Evolutionary conservation across 768 basidiomycete species (phyloP).

Genomic region (Termitomyces sp.): DNA sequence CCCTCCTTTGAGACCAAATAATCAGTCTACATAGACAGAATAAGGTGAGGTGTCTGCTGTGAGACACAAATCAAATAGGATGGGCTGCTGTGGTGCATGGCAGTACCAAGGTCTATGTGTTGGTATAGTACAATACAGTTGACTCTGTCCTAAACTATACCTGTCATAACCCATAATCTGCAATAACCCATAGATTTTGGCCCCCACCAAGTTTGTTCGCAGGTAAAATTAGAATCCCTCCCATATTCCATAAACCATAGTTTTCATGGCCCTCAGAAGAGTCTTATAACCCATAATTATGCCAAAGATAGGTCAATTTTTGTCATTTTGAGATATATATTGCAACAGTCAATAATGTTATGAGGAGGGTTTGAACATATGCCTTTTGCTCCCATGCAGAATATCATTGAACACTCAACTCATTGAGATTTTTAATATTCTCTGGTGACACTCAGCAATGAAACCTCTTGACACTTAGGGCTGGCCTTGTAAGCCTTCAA

Average conservation of each 20-base stretch:
- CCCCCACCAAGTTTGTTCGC: conserved; percentile 6
- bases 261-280: neutral
- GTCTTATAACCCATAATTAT: conserved; percentile 12
- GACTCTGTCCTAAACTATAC: conserved; percentile 10
- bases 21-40: too few species aligned
- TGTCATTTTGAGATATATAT: neutral
- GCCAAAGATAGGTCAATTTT: neutral
- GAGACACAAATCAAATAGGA: too few species aligned
- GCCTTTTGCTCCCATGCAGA: too few species aligned
- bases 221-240: conserved; percentile 1
- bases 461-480: conserved; percentile 8
- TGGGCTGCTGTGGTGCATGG: too few species aligned
- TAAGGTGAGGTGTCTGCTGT: too few species aligned
- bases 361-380: neutral
- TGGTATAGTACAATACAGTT: too few species aligned
- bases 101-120: too few species aligned
- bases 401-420: too few species aligned
- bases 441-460: neutral
- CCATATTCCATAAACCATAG: conserved; percentile 13
- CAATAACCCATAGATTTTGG: conserved; percentile 6
- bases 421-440: too few species aligned
- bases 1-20: too few species aligned
- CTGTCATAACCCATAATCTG: conserved; percentile 9
- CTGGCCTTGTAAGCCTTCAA: conserved; percentile 6
- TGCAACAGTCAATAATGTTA: neutral